Conservation (phyloP, 306 rosid genomes). For the Alnus rubra region DNA sequence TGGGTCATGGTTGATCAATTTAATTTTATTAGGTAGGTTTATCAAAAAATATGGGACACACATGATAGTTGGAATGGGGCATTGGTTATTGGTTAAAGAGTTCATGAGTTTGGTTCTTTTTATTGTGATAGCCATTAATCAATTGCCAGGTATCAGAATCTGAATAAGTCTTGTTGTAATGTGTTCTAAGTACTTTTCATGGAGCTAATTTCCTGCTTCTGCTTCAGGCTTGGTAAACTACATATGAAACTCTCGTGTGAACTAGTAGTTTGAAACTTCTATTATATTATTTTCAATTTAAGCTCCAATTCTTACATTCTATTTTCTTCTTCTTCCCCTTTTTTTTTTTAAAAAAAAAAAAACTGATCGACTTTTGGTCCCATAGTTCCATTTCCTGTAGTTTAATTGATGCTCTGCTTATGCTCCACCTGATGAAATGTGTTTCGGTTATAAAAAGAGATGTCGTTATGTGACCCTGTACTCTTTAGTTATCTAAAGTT, state of each 20-base stretch:
- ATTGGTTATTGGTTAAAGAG: background rate
- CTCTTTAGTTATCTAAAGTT: background rate
- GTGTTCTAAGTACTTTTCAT: background rate
- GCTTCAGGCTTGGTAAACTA: background rate
- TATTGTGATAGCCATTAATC: background rate
- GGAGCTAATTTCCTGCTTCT: background rate
- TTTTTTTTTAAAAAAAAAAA: no score
- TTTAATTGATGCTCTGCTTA: background rate
- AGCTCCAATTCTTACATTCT: background rate
- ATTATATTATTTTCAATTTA: no score
- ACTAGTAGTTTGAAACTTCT: background rate
- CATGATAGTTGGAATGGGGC: background rate
- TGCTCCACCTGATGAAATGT: no score
- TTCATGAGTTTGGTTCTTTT: background rate
- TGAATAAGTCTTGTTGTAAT: background rate
- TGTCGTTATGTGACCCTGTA: background rate
- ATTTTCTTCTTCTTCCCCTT: background rate
- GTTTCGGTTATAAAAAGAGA: background rate
- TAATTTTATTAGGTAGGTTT: no score
- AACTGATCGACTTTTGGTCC: background rate
- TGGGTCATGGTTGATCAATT: no score
- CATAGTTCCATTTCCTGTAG: background rate
- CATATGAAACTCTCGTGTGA: background rate
- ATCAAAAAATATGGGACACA: no score
- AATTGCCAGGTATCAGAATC: background rate